Evolutionary conservation across 129 eudicot species (phyloP), one percentile per base, ranked within the genome.

Genomic region (Apium graveolens): DNA sequence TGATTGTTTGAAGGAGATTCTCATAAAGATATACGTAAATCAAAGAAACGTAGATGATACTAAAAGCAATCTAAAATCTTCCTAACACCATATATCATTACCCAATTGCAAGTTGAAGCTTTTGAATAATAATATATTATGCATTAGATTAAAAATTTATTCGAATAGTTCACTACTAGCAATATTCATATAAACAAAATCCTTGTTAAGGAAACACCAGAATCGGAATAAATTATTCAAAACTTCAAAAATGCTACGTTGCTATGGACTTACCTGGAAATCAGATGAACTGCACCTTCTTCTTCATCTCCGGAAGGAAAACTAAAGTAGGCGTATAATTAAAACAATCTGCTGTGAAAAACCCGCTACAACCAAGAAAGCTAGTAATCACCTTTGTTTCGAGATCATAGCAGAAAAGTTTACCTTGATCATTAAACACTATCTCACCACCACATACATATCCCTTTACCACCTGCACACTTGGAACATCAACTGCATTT

Each of bases 401-500:
- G 27, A 29, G 29, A 53, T 53, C 63, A 53, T 53, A 53, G 63
- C 63, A 24, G 65, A 24, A 57, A 24, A 57, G 31, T 57, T 57
- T 57, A 57, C 31, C 65, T 12, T 57, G 29, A 57, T 57, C 65
- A 3, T 57, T 10, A 14, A 57, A 57, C 13, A 57, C 10, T n/a
- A 57, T n/a, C 31, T 24, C 12, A 53, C 63, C 63, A 53, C 63
- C 63, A 57, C 1, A 57, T 8, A 57, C 0, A 57, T 57, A 32
- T 32, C 37, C 37, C 72, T 66, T 66, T 1, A 65, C 29, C 38
- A 11, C 70, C 34, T 5, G 35, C 72, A 66, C 72, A 66, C 39
- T 6, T 32, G 21, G 65, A 42, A 76, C 29, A 48, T 75, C 80
- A n/a, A n/a, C n/a, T n/a, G n/a, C n/a, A n/a, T n/a, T n/a, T n/a